Conservation (phyloP, 495 filamentous ascomycete species). For the Aspergillus conjunctus region DNA sequence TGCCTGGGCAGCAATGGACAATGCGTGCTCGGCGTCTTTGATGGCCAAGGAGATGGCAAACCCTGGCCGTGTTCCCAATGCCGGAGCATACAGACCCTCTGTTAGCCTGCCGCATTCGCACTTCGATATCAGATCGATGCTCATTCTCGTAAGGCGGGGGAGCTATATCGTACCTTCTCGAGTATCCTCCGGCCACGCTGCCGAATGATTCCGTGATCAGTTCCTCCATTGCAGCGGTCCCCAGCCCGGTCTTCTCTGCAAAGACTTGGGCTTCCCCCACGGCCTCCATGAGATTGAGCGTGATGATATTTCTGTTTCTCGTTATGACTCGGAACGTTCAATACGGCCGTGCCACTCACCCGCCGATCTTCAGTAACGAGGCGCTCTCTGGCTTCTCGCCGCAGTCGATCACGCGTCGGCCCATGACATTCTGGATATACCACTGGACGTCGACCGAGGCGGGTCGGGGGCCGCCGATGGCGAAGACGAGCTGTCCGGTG, state of each 20-base stretch:
- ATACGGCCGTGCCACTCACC: slow-evolving; percentile 25
- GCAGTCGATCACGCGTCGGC: slow-evolving; percentile 29
- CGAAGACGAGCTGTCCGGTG: slow-evolving; percentile 28
- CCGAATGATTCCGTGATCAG: slow-evolving; percentile 56
- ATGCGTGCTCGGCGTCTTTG: slow-evolving; percentile 48
- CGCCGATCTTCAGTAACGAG: slow-evolving; percentile 50
- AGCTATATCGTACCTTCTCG: slow-evolving; percentile 38
- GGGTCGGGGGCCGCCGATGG: slow-evolving; percentile 20
- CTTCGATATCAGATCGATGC: not conserved
- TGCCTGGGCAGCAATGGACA: slow-evolving; percentile 37
- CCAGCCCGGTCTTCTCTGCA: slow-evolving; percentile 55
- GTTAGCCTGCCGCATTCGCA: slow-evolving; percentile 37
- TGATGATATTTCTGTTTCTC: slow-evolving; percentile 45
- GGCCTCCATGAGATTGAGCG: slow-evolving; percentile 51
- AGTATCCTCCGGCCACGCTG: slow-evolving; percentile 50
- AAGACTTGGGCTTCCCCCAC: slow-evolving; percentile 57
- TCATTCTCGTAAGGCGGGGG: not conserved
- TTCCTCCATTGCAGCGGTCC: slow-evolving; percentile 49
- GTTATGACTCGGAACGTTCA: not conserved
- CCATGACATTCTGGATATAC: slow-evolving; percentile 29
- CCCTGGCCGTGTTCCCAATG: slow-evolving; percentile 42
- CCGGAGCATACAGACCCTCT: slow-evolving; percentile 45
- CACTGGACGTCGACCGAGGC: slow-evolving; percentile 15
- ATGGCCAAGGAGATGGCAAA: slow-evolving; percentile 48
- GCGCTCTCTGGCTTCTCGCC: slow-evolving; percentile 47